Conservation (phyloP, 306 rosid genomes). For the Dryas octopetala region DNA sequence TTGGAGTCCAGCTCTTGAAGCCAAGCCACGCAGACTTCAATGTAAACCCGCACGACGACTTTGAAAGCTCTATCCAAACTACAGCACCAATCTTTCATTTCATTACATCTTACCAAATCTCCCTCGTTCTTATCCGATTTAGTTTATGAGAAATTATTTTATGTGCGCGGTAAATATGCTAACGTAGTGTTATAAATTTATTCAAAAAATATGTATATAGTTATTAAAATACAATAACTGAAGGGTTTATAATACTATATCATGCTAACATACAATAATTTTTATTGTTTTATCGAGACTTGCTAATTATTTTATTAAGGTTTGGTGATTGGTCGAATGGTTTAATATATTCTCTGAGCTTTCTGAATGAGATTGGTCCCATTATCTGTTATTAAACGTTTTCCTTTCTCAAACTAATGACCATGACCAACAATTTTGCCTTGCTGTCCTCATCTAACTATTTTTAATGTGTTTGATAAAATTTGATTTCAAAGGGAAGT, state of each 20-base stretch:
- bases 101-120: conserved; percentile 40
- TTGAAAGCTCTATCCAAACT: conserved; percentile 60
- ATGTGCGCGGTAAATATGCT: too few species aligned
- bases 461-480: not conserved
- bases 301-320: not conserved
- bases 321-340: conserved; percentile 2
- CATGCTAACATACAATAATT: too few species aligned
- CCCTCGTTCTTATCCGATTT: too few species aligned
- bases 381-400: not conserved
- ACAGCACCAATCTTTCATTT: not conserved
- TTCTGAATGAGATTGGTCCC: not conserved
- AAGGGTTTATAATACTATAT: too few species aligned
- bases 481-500: not conserved
- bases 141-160: too few species aligned
- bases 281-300: conserved; percentile 8
- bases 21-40: conserved; percentile 55
- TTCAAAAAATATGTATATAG: too few species aligned
- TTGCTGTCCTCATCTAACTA: not conserved
- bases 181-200: too few species aligned
- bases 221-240: too few species aligned
- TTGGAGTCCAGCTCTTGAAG: conserved; percentile 63
- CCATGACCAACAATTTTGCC: conserved; percentile 4
- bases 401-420: not conserved
- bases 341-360: not conserved
- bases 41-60: conserved; percentile 43